phyloP scores from a whole-genome alignment of 768 basidiomycete genomes.

The Arthromyces matolae region DNA sequence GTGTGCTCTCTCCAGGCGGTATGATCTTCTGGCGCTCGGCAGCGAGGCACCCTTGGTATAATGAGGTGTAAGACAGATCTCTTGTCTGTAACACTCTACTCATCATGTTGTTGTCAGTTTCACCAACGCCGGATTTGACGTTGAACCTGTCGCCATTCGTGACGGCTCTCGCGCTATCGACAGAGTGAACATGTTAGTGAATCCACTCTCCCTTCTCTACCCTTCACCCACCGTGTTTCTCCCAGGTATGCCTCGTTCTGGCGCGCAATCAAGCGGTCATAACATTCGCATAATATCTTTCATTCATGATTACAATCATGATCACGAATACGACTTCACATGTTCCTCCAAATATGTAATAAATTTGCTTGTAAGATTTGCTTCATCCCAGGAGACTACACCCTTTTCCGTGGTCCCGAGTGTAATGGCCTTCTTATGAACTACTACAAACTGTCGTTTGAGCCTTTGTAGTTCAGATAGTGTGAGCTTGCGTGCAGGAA shows the following conservation, averaged over 20 bases:
- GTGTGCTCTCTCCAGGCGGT: constrained; percentile 57
- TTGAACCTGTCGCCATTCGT: constrained; percentile 50
- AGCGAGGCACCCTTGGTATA: constrained; percentile 64
- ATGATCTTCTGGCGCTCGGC: constrained; percentile 66
- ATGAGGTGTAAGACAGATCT: constrained; percentile 32
- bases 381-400: constrained; percentile 71
- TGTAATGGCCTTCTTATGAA: constrained; percentile 87
- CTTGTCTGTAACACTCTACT: neutral
- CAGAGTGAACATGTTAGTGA: constrained; percentile 63
- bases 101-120: constrained; percentile 33
- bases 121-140: constrained; percentile 47
- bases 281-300: neutral
- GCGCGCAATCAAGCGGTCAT: constrained; percentile 25
- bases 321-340: constrained; percentile 37
- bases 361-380: constrained; percentile 68
- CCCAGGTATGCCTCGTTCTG: constrained; percentile 36
- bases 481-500: constrained; percentile 72
- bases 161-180: constrained; percentile 53
- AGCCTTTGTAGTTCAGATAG: constrained; percentile 84
- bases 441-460: constrained; percentile 87
- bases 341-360: constrained; percentile 69
- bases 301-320: neutral
- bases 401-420: constrained; percentile 79
- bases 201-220: neutral
- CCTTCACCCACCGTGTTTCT: neutral